Base-by-base conservation (phyloP, 768 basidiomycete genomes). In the Kwoniella sp. region DNA sequence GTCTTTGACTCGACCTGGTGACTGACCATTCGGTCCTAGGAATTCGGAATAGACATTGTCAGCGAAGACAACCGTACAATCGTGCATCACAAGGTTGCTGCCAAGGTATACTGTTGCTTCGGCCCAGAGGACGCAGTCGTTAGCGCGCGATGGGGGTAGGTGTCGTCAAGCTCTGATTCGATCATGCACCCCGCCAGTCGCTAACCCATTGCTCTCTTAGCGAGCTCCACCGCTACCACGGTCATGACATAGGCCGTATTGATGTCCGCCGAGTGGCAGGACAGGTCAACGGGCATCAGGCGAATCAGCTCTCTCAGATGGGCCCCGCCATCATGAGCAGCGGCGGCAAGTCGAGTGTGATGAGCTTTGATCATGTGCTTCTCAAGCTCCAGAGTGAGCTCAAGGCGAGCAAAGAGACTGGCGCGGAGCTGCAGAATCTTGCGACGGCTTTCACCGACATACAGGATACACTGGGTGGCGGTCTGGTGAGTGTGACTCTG, bases 1-100 rank as follows among this genome's bases (percentile, higher is more conserved):
- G n/a, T n/a, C n/a, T n/a, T n/a, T n/a, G n/a, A n/a, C n/a, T n/a
- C n/a, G n/a, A n/a, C n/a, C n/a, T n/a, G n/a, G n/a, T n/a, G n/a
- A n/a, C n/a, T n/a, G n/a, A n/a, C 31, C 31, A 32, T 38, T n/a
- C 5, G 23, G 12, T 28, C 14, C 17, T 58, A 93, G 91, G 92
- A 98, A 84, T 98, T 95, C 73, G 95, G 95, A 50, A 99, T 98
- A 67, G 95, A 98, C 77, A 99, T 99, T 57, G 88, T 95, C 47
- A 88, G 89, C 57, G 95, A 99, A 68, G 95, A 99, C 78, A 95
- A 92, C 79, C 88, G 88, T 76, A 92, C 89, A 1, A 91, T 96
- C 51, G 85, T 98, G 42, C 95, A 99, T 76, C 92, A 96, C 78
- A 98, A 99, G 75, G 95, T 98, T 46, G 90, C 95, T 9, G 91